A percentile compares a stretch with the other conserved stretches of the same genome.
These are phyloP conservation scores for Stachybotrys chlorohalonatus DNA, from an alignment of 2,329 filamentous ascomycete species.

Conservation along the genomic window DNA sequence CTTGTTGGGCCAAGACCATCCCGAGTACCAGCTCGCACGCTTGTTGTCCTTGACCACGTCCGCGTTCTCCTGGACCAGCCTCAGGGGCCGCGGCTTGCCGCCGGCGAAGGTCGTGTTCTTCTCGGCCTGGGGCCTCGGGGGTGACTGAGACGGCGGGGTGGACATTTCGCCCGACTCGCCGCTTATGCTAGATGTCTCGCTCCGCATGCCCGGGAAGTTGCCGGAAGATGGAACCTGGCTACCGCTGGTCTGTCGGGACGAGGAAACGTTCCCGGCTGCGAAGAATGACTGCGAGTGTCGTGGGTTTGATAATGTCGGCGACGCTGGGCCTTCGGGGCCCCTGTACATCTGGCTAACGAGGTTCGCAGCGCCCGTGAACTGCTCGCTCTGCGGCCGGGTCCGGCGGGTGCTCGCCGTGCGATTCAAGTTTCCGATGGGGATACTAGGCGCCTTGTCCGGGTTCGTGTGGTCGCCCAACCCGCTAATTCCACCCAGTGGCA, in stretches of 20 bases:
- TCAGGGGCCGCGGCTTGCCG: constrained; percentile 72
- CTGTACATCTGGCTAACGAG: constrained; percentile 89
- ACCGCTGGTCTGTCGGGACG: constrained; percentile 42
- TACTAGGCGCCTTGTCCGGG: constrained; percentile 66
- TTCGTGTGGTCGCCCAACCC: constrained; percentile 43
- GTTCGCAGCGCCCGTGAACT: constrained; percentile 54
- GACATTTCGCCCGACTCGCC: constrained; percentile 53
- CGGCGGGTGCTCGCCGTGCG: constrained; percentile 46
- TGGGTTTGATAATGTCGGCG: constrained; percentile 48
- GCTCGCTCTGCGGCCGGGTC: constrained; percentile 53
- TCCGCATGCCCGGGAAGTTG: constrained; percentile 66
- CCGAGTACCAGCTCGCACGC: constrained; percentile 54
- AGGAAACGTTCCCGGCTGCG: constrained; percentile 35
- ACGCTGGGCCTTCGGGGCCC: constrained; percentile 56
- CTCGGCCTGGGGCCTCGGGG: constrained; percentile 40
- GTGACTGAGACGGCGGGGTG: constrained; percentile 43
- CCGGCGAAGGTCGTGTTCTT: constrained; percentile 51
- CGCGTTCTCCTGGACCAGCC: constrained; percentile 73
- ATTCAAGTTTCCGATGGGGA: constrained; percentile 55
- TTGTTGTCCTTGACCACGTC: constrained; percentile 45
- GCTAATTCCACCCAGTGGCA: constrained; percentile 28
- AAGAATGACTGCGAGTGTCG: constrained; percentile 59
- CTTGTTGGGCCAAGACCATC: constrained; percentile 42
- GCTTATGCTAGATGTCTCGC: constrained; percentile 55
- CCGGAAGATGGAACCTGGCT: constrained; percentile 37